These are phyloP conservation scores for Senecio squalidus DNA, from an alignment of 140 eudicot genomes.

Conservation along the genomic window DNA sequence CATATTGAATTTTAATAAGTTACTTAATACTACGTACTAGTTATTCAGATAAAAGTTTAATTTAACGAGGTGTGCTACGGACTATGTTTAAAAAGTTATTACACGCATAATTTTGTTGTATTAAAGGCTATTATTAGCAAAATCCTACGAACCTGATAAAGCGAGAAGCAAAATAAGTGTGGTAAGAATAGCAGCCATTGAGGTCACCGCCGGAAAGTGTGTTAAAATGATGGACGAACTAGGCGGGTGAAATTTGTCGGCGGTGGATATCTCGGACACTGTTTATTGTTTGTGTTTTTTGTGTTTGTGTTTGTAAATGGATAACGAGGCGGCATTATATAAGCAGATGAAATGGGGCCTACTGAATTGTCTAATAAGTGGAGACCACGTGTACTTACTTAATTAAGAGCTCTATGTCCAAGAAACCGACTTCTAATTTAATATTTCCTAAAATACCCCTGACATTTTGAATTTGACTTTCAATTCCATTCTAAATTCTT, in stretches of 20 bases:
- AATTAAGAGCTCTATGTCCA: conserved; percentile 3
- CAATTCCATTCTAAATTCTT: not conserved
- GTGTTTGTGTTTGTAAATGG: conserved; percentile 12
- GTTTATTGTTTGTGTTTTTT: not conserved
- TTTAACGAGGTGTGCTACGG: too few relatives aligned
- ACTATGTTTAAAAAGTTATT: too few relatives aligned
- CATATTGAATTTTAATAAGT: too few relatives aligned
- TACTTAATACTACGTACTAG: too few relatives aligned
- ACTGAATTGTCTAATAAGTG: conserved; percentile 7
- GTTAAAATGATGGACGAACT: not conserved
- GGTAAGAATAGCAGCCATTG: conserved; percentile 41
- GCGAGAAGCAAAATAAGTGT: conserved; percentile 36
- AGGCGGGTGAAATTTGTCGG: not conserved
- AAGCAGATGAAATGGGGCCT: not conserved
- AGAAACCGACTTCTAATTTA: conserved; percentile 6
- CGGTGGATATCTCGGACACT: not conserved
- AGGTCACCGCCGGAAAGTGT: not conserved
- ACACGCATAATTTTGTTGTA: too few relatives aligned
- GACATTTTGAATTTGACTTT: conserved; percentile 9
- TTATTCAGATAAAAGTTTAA: too few relatives aligned
- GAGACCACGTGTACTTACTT: conserved; percentile 17
- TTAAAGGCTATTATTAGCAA: too few relatives aligned
- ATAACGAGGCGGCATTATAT: conserved; percentile 18
- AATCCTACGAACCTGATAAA: conserved; percentile 48
- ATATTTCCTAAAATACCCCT: conserved; percentile 12